phyloP scores from a whole-genome alignment of 768 basidiomycete genomes.

The Tricholoma sp. region DNA sequence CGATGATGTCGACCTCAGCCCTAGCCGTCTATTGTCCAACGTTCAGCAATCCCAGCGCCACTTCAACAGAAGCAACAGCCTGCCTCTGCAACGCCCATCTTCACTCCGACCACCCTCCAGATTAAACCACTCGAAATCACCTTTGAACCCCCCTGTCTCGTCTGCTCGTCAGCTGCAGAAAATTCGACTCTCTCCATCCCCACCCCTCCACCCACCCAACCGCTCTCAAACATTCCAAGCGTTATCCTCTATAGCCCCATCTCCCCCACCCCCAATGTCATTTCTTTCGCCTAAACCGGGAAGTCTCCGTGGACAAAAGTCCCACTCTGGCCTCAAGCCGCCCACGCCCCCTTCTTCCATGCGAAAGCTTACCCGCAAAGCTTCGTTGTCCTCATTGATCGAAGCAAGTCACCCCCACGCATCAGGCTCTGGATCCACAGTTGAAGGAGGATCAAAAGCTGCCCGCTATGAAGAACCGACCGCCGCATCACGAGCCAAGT shows the following conservation, averaged over 20 bases:
- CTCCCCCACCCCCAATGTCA: slow-evolving; percentile 45
- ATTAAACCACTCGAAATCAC: slow-evolving; percentile 68
- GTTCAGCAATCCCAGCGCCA: slow-evolving; percentile 38
- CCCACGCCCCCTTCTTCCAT: slow-evolving; percentile 62
- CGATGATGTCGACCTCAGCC: slow-evolving; percentile 78
- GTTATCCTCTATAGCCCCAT: slow-evolving; percentile 43
- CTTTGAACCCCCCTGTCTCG: slow-evolving; percentile 62
- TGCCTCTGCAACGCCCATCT: slow-evolving; percentile 48
- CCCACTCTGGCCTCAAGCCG: slow-evolving; percentile 75
- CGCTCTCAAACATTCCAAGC: slow-evolving; percentile 61
- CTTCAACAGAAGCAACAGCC: slow-evolving; percentile 53
- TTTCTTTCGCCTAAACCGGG: slow-evolving; percentile 67
- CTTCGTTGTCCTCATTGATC: slow-evolving; percentile 71
- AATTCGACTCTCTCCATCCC: slow-evolving; percentile 64
- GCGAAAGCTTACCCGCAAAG: slow-evolving; percentile 67
- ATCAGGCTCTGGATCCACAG: slow-evolving; percentile 44
- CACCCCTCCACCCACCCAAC: slow-evolving; percentile 51
- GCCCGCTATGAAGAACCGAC: slow-evolving; percentile 75
- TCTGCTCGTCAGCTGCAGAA: slow-evolving; percentile 65
- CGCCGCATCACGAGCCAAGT: slow-evolving; percentile 75
- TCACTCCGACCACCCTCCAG: slow-evolving; percentile 60
- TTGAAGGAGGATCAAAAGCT: slow-evolving; percentile 33
- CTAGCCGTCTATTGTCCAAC: slow-evolving; percentile 61
- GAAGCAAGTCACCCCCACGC: slow-evolving; percentile 55
- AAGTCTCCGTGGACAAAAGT: slow-evolving; percentile 79